phyloP scores from a whole-genome alignment of 306 rosid species.

The Casuarina equisetifolia region DNA sequence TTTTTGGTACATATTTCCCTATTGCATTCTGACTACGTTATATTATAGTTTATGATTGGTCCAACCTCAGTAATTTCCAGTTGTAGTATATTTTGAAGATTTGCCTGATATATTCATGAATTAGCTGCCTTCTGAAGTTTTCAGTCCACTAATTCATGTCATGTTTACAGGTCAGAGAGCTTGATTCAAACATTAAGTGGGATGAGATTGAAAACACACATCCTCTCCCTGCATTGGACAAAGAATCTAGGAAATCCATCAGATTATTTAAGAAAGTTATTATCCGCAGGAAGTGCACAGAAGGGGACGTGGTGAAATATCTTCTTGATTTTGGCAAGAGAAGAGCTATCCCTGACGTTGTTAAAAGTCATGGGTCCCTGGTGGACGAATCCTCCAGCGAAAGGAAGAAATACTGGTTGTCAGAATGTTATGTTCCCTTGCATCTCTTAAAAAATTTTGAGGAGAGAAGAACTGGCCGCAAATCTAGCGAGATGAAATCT shows the following conservation, averaged over 20 bases:
- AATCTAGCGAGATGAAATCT: conserved; percentile 53
- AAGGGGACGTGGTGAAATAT: conserved; percentile 62
- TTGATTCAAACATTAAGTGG: conserved; percentile 84
- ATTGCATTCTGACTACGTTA: not conserved
- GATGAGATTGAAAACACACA: conserved; percentile 79
- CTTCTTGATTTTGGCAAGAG: conserved; percentile 99
- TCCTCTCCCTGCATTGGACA: conserved; percentile 66
- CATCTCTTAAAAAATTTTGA: conserved; percentile 91
- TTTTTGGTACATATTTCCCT: not conserved
- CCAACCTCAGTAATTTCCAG: conserved; percentile 24
- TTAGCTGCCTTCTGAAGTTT: conserved; percentile 20
- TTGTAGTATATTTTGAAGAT: not conserved
- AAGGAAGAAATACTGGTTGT: conserved; percentile 88
- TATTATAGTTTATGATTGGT: not conserved
- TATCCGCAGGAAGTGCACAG: conserved; percentile 80
- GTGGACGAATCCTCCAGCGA: conserved; percentile 71
- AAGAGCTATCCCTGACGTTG: conserved; percentile 72
- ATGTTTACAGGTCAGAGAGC: conserved; percentile 84
- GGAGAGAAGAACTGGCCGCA: conserved; percentile 80
- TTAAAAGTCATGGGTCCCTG: conserved; percentile 59
- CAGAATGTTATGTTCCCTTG: conserved; percentile 74
- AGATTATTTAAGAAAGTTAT: conserved; percentile 89
- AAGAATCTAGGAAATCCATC: conserved; percentile 71
- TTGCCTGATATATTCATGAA: conserved; percentile 8
- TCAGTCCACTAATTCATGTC: conserved; percentile 21